Conservation (phyloP, 2,329 filamentous ascomycete genomes). For the Ascochyta lentis region DNA sequence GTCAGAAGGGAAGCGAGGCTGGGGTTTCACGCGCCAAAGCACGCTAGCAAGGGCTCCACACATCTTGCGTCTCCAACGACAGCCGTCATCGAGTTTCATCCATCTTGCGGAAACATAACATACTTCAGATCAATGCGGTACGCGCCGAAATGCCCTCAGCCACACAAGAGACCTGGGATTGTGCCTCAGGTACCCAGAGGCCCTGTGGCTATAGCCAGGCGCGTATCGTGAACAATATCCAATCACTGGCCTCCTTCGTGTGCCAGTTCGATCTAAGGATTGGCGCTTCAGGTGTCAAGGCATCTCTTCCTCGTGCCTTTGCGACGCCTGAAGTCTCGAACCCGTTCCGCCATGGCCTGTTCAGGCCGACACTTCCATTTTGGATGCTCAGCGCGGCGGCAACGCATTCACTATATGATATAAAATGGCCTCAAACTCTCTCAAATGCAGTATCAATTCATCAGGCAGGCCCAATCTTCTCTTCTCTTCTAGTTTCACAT, state of each 20-base stretch:
- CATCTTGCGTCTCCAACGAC: conserved; percentile 32
- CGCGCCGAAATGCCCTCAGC: conserved; percentile 28
- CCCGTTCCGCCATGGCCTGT: conserved; percentile 40
- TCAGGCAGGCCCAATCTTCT: conserved; percentile 48
- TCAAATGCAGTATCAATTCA: conserved; percentile 35
- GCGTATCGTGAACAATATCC: conserved; percentile 27
- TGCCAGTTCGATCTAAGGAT: conserved; percentile 22
- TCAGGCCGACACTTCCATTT: conserved; percentile 34
- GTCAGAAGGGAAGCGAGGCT: conserved; percentile 4
- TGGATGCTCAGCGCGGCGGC: conserved; percentile 25
- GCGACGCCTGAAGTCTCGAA: conserved; percentile 46
- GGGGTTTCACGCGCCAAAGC: conserved; percentile 9
- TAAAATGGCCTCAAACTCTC: conserved; percentile 47
- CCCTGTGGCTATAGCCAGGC: conserved; percentile 36
- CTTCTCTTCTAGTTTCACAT: conserved; percentile 41
- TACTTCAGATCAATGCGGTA: conserved; percentile 17
- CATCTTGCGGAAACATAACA: conserved; percentile 37
- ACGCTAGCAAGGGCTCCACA: conserved; percentile 15
- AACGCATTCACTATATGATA: conserved; percentile 39
- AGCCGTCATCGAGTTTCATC: conserved; percentile 43
- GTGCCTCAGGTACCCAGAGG: conserved; percentile 13
- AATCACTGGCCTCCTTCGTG: conserved; percentile 29
- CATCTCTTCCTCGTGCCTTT: conserved; percentile 35
- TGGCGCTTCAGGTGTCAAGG: conserved; percentile 23
- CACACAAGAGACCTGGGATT: conserved; percentile 26